These are phyloP conservation scores for Micromonas commoda DNA, from an alignment of 139 green algal species.

Conservation along the genomic window DNA sequence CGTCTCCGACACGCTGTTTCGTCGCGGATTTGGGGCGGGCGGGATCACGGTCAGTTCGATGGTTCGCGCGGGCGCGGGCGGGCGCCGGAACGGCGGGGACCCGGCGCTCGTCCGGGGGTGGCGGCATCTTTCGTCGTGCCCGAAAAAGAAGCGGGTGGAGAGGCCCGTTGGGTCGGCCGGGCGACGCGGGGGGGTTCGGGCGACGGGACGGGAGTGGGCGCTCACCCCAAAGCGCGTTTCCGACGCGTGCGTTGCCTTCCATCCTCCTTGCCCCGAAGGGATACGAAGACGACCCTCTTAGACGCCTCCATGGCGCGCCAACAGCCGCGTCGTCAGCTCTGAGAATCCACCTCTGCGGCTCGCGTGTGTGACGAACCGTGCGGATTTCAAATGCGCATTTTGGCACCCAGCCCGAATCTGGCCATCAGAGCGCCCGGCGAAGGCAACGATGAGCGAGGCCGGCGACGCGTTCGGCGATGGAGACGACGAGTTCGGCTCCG, in stretches of 20 bases:
- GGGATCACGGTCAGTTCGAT: background rate
- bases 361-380: no score
- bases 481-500: background rate
- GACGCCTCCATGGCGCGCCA: background rate
- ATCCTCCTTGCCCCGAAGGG: background rate
- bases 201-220: background rate
- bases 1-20: background rate
- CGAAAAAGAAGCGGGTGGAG: no score
- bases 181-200: background rate
- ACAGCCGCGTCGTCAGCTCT: no score
- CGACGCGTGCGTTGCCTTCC: background rate
- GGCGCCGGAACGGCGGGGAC: no score
- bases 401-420: no score
- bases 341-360: no score
- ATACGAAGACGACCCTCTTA: slow-evolving; percentile 24
- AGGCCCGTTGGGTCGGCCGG: no score
- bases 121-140: no score
- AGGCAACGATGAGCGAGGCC: background rate
- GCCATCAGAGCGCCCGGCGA: no score
- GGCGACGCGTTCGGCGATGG: background rate
- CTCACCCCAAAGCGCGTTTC: slow-evolving; percentile 11
- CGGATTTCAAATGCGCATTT: no score
- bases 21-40: background rate
- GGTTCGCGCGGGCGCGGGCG: no score
- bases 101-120: no score